phyloP scores from a whole-genome alignment of 805 yeast species.

The Ogataea minuta region DNA sequence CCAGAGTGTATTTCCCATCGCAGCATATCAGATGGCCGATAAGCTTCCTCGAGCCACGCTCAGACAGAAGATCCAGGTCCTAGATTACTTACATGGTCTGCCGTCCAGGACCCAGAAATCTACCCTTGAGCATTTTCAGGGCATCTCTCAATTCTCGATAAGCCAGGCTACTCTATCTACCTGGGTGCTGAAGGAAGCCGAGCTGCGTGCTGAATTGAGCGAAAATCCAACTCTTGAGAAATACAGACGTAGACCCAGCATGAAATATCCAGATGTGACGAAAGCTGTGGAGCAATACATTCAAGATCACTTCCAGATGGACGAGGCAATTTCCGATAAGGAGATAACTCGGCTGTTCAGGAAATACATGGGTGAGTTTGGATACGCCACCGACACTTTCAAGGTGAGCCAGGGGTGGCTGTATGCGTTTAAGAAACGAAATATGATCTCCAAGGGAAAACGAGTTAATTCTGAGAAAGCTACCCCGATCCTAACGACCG shows the following conservation, averaged over 20 bases:
- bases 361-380: conserved; percentile 20
- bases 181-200: conserved; percentile 31
- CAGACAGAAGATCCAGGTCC: conserved; percentile 33
- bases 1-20: too few species aligned
- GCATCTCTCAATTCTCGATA: conserved; percentile 26
- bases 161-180: conserved; percentile 37
- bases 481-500: not conserved
- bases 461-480: not conserved
- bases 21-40: not conserved
- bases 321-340: conserved; percentile 28
- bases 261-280: conserved; percentile 36
- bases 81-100: conserved; percentile 33
- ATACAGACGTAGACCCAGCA: conserved; percentile 33
- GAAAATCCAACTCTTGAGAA: conserved; percentile 29
- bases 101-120: conserved; percentile 31
- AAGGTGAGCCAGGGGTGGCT: conserved; percentile 36
- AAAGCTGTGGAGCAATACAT: conserved; percentile 31
- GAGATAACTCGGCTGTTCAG: conserved; percentile 23
- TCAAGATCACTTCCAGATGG: conserved; percentile 14
- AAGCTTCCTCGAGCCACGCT: conserved; percentile 32
- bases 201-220: conserved; percentile 23
- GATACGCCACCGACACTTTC: conserved; percentile 23
- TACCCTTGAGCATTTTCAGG: conserved; percentile 26
- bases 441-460: conserved; percentile 23
- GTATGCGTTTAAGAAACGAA: conserved; percentile 34